Percentiles rank a stretch among this genome's conserved stretches.
phyloP scores from a whole-genome alignment of 2,329 filamentous ascomycete species.

The Penicillium fuscoglaucum region DNA sequence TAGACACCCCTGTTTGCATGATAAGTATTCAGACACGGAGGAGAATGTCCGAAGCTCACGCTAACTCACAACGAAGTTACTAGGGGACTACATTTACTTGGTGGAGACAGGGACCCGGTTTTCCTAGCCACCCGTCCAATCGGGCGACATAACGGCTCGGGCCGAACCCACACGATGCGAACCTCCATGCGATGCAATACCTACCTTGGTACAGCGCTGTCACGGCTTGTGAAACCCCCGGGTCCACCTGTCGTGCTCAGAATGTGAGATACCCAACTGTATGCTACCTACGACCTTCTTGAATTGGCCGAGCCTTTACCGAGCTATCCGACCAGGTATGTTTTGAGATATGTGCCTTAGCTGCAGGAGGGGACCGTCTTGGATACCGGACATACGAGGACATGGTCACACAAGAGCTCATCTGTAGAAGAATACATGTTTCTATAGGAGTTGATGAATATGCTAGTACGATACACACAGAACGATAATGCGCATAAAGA shows the following conservation, averaged over 20 bases:
- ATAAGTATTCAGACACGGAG: not conserved
- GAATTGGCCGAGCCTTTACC: no score
- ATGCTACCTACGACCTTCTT: not conserved
- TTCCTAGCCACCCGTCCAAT: not conserved
- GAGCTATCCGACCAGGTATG: not conserved
- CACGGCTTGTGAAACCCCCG: not conserved
- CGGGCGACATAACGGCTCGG: conserved; percentile 3
- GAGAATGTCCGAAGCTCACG: not conserved
- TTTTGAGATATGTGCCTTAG: not conserved
- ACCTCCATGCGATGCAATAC: not conserved
- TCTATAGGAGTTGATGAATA: not conserved
- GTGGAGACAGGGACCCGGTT: not conserved
- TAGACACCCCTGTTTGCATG: not conserved
- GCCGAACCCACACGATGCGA: not conserved
- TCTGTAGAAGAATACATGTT: not conserved
- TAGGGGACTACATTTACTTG: not conserved
- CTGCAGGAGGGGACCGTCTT: not conserved
- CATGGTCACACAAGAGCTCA: not conserved
- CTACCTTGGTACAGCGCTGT: not conserved
- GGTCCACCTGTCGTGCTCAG: not conserved
- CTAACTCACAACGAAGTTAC: not conserved
- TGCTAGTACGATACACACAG: not conserved
- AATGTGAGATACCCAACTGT: not conserved
- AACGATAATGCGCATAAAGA: not conserved
- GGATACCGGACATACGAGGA: not conserved